Conservation (phyloP, 805 yeast genomes). For the Kuraishia molischiana region DNA sequence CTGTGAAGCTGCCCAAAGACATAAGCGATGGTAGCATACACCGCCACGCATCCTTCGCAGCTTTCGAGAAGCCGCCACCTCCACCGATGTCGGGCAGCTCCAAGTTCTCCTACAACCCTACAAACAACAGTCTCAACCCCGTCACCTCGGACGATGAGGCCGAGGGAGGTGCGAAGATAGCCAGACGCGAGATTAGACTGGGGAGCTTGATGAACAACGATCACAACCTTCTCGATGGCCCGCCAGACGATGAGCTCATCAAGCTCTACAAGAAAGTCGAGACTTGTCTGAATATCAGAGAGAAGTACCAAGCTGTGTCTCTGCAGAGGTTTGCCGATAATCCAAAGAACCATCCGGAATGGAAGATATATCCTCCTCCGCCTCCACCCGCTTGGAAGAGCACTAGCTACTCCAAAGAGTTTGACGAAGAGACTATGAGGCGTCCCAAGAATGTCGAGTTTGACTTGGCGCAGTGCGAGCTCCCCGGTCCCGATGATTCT, state of each 20-base stretch:
- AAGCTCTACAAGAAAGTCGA: conserved; percentile 54
- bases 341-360: conserved; percentile 67
- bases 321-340: conserved; percentile 66
- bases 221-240: conserved; percentile 38
- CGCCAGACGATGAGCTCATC: conserved; percentile 60
- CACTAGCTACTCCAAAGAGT: conserved; percentile 21
- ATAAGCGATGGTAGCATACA: conserved; percentile 1
- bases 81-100: conserved; percentile 19
- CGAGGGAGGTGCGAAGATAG: conserved; percentile 4
- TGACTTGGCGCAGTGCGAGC: conserved; percentile 42
- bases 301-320: conserved; percentile 63
- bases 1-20: not conserved
- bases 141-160: conserved; percentile 2
- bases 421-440: conserved; percentile 12
- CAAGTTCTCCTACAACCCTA: conserved; percentile 1
- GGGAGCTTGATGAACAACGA: conserved; percentile 37
- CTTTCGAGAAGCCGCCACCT: conserved; percentile 26
- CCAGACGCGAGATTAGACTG: conserved; percentile 25
- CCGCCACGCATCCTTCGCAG: conserved; percentile 25
- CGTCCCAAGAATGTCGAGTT: conserved; percentile 35
- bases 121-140: conserved; percentile 2
- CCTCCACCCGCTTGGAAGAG: conserved; percentile 83
- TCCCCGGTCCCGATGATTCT: conserved; percentile 38
- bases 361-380: conserved; percentile 88
- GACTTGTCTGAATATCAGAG: conserved; percentile 63